Evolutionary conservation across 2,329 filamentous ascomycete species (phyloP), one percentile per base, ranked within the genome.

Genomic region (Didymella arachidicola): DNA sequence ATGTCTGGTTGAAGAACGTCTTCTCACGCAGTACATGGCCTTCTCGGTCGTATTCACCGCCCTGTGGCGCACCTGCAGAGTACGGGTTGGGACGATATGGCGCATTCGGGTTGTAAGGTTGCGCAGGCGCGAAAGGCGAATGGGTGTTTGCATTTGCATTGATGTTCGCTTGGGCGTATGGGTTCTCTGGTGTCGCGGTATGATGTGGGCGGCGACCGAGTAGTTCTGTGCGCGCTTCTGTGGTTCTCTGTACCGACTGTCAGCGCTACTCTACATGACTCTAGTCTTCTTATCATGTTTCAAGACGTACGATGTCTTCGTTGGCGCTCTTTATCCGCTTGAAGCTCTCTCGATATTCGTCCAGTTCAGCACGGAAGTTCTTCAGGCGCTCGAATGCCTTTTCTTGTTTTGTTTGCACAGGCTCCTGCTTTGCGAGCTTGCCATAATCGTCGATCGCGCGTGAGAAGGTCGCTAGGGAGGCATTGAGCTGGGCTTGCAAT

Each of bases 381-480:
- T 91, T 90, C 58, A 97, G 84, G 43, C 95, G 87, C 73, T 96
- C 92, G 64, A 87, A 83, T 1, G 94, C 95, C 73, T 98, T 97
- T 60, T 95, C 89, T 68, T 96, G 91, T 79, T 98, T 99, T 59
- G 91, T 89, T 4, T 90, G 86, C 56, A 96, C 93, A 30, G 97
- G 87, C 78, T 99, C 95, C 70, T 94, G 91, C 65, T 91, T 91
- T 1, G 93, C 90, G 29, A 96, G 87, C 54, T 86, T 85, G 71
- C 90, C 87, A 82, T 99, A 99, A 74, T 97, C 93, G 79, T 97
- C 93, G 64, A 99, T 84, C 0, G 92, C 96, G 61, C 95, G 92
- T 45, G 90, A 87, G 77, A 99, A 93, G 59, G 93, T 87, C 42
- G 90, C 88, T 29, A 96, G 81, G 14, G 91, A 75, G 2, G 73